These are phyloP conservation scores for Phytophthora fragariaefolia DNA, from an alignment of 352 stramenopile species.

Conservation along the genomic window DNA sequence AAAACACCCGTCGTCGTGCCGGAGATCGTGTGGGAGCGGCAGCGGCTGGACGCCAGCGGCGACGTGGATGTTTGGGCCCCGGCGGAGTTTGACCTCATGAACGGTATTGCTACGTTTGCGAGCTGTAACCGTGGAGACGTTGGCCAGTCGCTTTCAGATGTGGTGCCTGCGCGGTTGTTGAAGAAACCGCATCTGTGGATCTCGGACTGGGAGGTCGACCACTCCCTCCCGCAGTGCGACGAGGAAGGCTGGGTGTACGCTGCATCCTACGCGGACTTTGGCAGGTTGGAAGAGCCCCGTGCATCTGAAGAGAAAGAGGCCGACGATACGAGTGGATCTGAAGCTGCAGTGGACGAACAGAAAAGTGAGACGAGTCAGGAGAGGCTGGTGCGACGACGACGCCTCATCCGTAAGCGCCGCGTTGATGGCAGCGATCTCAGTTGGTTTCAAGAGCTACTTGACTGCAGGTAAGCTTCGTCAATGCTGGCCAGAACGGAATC, in stretches of 20 bases:
- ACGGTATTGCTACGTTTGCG: constrained; percentile 56
- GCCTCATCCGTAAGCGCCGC: constrained; percentile 65
- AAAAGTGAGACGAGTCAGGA: constrained; percentile 14
- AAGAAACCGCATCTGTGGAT: constrained; percentile 82
- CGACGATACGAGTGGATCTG: background rate
- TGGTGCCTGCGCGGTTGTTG: constrained; percentile 66
- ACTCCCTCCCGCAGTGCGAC: constrained; percentile 55
- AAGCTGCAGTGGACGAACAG: constrained; percentile 2
- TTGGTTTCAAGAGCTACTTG: constrained; percentile 85
- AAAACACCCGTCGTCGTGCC: constrained; percentile 48
- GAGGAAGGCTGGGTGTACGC: constrained; percentile 82
- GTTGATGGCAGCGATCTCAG: constrained; percentile 79
- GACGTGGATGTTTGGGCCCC: constrained; percentile 41
- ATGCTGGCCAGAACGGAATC: no score
- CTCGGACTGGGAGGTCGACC: constrained; percentile 70
- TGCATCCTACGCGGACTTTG: constrained; percentile 44
- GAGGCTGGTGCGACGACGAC: constrained; percentile 52
- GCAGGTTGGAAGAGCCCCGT: constrained; percentile 20
- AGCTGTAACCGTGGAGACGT: constrained; percentile 73
- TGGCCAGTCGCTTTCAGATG: constrained; percentile 59
- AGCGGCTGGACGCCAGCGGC: constrained; percentile 34
- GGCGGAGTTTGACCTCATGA: constrained; percentile 48
- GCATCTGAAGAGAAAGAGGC: constrained; percentile 10
- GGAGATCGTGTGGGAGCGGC: constrained; percentile 62
- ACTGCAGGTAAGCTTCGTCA: constrained; percentile 74